phyloP scores from a whole-genome alignment of 192 early-diverging fungal species.

The Coemansia sp. region DNA sequence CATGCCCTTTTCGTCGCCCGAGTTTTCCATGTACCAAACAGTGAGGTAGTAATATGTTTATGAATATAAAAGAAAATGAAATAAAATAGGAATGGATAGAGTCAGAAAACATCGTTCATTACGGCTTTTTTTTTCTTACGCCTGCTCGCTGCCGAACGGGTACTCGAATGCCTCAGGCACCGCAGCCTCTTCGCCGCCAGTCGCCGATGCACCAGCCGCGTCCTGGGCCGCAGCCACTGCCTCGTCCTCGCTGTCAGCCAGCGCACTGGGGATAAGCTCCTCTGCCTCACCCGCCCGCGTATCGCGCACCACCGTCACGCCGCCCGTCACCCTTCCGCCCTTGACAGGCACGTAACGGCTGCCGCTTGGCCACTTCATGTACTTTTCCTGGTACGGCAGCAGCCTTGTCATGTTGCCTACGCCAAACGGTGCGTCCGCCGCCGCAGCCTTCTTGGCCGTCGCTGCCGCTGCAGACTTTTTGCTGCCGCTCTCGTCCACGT shows the following conservation, averaged over 20 bases:
- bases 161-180: slow-evolving; percentile 84
- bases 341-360: slow-evolving; percentile 89
- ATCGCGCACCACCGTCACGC: slow-evolving; percentile 87
- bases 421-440: slow-evolving; percentile 73
- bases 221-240: slow-evolving; percentile 8
- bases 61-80: slow-evolving; percentile 4
- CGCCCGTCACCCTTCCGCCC: slow-evolving; percentile 69
- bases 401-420: slow-evolving; percentile 88
- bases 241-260: slow-evolving; percentile 31
- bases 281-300: slow-evolving; percentile 72
- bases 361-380: slow-evolving; percentile 80
- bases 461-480: slow-evolving; percentile 28
- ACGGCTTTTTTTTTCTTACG: slow-evolving; percentile 5
- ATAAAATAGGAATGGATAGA: slow-evolving; percentile 2
- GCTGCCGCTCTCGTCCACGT: slow-evolving; percentile 27
- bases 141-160: slow-evolving; percentile 59
- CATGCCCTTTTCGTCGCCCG: slow-evolving; percentile 27
- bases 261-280: slow-evolving; percentile 67
- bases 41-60: slow-evolving; percentile 23
- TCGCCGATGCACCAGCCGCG: slow-evolving; percentile 33
- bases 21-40: slow-evolving; percentile 45
- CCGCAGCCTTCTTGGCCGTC: slow-evolving; percentile 56
- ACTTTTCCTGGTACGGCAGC: slow-evolving; percentile 81
- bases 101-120: no score
- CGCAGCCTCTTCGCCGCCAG: slow-evolving; percentile 15